Evolutionary conservation across 106 monocot species (phyloP).

Genomic region (Narthecium ossifragum): DNA sequence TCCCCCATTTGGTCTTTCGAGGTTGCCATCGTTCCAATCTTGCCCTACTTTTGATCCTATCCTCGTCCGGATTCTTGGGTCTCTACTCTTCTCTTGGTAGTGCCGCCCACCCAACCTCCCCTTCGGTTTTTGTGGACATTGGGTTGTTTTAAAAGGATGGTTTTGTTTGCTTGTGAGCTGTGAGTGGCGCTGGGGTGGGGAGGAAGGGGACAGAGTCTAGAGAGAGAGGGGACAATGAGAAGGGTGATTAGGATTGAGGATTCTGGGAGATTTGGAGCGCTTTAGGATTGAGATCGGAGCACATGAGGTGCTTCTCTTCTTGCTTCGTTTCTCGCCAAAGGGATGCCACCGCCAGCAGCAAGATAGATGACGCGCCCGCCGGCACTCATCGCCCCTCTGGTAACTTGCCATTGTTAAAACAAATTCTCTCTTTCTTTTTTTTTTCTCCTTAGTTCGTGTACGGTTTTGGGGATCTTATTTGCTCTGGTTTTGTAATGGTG

Average conservation of each 20-base stretch:
- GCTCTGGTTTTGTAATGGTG: not conserved
- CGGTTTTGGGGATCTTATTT: not conserved
- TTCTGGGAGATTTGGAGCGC: not conserved
- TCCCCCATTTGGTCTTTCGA: no score
- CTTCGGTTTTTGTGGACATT: not conserved
- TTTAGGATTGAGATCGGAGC: not conserved
- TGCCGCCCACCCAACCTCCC: no score
- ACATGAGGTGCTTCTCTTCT: conserved; percentile 11
- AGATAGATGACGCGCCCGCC: no score
- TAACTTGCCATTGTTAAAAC: not conserved
- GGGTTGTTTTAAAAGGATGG: no score
- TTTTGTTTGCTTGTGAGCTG: no score
- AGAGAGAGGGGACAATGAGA: not conserved
- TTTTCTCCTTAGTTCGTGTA: not conserved
- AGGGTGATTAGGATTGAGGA: not conserved
- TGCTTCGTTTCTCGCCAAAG: conserved; percentile 1
- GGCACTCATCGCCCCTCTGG: not conserved
- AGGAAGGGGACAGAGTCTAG: not conserved
- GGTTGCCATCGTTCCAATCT: no score
- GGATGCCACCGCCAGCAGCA: not conserved
- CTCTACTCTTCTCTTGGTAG: no score
- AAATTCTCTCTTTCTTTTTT: not conserved
- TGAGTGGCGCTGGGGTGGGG: not conserved
- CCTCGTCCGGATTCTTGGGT: not conserved
- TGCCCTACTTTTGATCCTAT: no score